Evolutionary conservation across 2,329 filamentous ascomycete genomes (phyloP).

Genomic region (Fusarium lyarnte): DNA sequence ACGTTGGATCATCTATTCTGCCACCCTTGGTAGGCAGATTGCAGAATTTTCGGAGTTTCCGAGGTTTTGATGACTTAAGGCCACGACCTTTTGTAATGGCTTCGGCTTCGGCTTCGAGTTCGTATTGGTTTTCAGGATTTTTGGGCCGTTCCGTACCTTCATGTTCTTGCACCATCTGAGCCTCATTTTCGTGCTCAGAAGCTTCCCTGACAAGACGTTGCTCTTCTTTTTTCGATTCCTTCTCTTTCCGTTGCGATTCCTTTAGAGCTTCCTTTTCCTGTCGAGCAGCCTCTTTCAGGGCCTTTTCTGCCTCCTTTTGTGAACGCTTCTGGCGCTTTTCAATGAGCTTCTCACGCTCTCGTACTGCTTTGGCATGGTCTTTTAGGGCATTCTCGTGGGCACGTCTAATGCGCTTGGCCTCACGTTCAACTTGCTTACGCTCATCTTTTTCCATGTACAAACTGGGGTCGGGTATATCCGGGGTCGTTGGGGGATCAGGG

Average conservation of each 20-base stretch:
- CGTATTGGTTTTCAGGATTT: neutral
- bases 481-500: slow-evolving; percentile 60
- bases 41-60: slow-evolving; percentile 81
- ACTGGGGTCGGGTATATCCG: slow-evolving; percentile 61
- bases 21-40: slow-evolving; percentile 68
- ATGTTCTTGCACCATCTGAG: slow-evolving; percentile 19
- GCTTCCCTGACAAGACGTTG: slow-evolving; percentile 17
- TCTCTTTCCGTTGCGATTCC: slow-evolving; percentile 44
- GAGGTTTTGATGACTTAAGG: slow-evolving; percentile 44
- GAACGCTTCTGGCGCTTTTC: slow-evolving; percentile 61
- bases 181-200: slow-evolving; percentile 17
- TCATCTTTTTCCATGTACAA: slow-evolving; percentile 70
- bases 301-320: slow-evolving; percentile 50
- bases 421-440: slow-evolving; percentile 75
- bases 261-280: slow-evolving; percentile 46
- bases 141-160: neutral
- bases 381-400: slow-evolving; percentile 74
- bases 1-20: slow-evolving; percentile 72
- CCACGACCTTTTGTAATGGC: slow-evolving; percentile 14
- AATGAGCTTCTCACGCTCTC: slow-evolving; percentile 68
- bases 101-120: slow-evolving; percentile 5
- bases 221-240: slow-evolving; percentile 40
- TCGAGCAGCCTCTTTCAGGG: slow-evolving; percentile 41
- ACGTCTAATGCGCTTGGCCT: slow-evolving; percentile 70
- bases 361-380: slow-evolving; percentile 70